Evolutionary conservation across 495 filamentous ascomycete genomes (phyloP), one percentile per base, ranked within the genome.

Genomic region (Hypoxylon cercidicola): DNA sequence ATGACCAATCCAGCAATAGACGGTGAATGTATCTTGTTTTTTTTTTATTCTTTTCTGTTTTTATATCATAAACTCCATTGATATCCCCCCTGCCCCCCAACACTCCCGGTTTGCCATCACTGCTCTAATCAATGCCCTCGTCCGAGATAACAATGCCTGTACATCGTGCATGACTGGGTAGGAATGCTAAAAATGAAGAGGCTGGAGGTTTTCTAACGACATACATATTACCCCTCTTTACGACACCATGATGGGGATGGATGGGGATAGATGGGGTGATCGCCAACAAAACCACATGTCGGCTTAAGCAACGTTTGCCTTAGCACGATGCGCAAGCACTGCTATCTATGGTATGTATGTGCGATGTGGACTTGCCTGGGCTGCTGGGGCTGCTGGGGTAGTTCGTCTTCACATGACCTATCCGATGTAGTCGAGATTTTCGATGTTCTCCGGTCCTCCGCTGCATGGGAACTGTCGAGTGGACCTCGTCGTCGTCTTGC

Each of bases 271-370:
- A 45, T 43, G 49, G 63, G 54, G 49, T 55, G 60, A 60, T 60
- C 50, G 46, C 34, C 28, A 20, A 32, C 28, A 20, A 32, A 41
- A 46, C 45, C 21, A 32, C 9, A 15, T 49, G 18, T 16, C 55
- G 37, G 37, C 34, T 20, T 55, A 49, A 28, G 44, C 52, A 65
- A 23, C 47, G 23, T 44, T 46, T 55, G 37, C 44, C 54, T 60
- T 60, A 62, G 43, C 30, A 62, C 28, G 49, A 63, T 63, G 64
- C 54, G 37, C 60, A 62, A 44, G 49, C 34, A 59, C 19, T 43
- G 25, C 47, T 47, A 57, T n/a, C n/a, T n/a, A n/a, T n/a, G n/a
- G n/a, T 28, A 28, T 28, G 25, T 28, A 28, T 7, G 25, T 28
- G 25, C 25, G 7, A 28, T 28, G 25, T 3, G 25, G 25, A 28